These are phyloP conservation scores for Rhizoclosmatium globosum DNA, from an alignment of 192 early-diverging fungal genomes.

Conservation along the genomic window DNA sequence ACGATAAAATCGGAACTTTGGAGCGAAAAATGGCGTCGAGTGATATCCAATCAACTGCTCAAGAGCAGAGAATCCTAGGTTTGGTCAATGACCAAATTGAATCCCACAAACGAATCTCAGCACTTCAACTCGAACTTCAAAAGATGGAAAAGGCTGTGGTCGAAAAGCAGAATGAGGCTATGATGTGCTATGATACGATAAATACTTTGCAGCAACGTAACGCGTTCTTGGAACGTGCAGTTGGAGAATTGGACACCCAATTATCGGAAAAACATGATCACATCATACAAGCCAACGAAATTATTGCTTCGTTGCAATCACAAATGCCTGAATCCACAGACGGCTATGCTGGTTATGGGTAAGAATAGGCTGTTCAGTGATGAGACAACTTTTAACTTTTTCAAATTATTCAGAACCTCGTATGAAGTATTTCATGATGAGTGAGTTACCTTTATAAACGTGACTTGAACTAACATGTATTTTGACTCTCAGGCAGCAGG, in stretches of 20 bases:
- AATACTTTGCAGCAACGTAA: conserved; percentile 13
- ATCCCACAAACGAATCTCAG: conserved; percentile 9
- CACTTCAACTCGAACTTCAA: conserved; percentile 19
- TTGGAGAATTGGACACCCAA: conserved; percentile 15
- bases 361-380: background rate
- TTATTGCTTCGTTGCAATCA: conserved; percentile 7
- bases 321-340: conserved; percentile 4
- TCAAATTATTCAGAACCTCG: background rate
- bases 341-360: background rate
- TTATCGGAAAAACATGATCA: conserved; percentile 31
- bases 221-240: conserved; percentile 9
- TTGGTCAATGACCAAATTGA: conserved; percentile 18
- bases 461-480: background rate
- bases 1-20: conserved; percentile 16
- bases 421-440: background rate
- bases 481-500: background rate
- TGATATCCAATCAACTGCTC: conserved; percentile 16
- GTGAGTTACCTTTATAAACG: background rate
- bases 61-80: background rate
- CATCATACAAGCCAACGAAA: conserved; percentile 16
- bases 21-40: conserved; percentile 24
- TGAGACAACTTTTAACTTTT: background rate
- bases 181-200: conserved; percentile 14
- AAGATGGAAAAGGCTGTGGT: conserved; percentile 10
- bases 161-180: background rate